Conservation (phyloP, 2,329 filamentous ascomycete genomes). For the Exserohilum rostratum region DNA sequence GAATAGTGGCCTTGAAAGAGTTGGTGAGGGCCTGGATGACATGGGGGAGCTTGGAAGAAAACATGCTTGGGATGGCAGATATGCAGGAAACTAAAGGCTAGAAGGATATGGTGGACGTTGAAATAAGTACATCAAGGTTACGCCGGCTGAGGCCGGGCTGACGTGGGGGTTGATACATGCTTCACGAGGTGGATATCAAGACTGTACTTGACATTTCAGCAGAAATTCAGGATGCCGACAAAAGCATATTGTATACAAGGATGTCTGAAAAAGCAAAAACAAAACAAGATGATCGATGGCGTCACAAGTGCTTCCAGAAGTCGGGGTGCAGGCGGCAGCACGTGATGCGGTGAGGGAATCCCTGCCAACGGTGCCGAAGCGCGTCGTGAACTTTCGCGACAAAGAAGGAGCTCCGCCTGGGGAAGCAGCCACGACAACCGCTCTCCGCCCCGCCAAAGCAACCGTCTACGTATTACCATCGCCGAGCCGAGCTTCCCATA, state of each 20-base stretch:
- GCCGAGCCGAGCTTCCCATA: not conserved
- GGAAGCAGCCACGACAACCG: constrained; percentile 29
- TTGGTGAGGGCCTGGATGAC: not conserved
- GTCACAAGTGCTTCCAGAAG: not conserved
- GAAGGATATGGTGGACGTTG: not conserved
- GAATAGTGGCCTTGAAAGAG: not conserved
- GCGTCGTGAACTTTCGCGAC: constrained; percentile 43
- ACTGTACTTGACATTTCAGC: not conserved
- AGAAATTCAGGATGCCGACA: not conserved
- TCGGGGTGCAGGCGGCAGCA: constrained; percentile 16
- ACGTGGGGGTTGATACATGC: not conserved
- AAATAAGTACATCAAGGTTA: not conserved
- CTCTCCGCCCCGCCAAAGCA: constrained; percentile 1
- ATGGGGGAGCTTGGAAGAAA: not conserved
- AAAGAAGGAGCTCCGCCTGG: constrained; percentile 25
- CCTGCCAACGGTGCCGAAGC: constrained; percentile 32
- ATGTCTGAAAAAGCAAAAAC: not conserved
- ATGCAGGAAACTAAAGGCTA: not conserved
- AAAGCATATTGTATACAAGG: not conserved
- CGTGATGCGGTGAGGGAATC: constrained; percentile 35
- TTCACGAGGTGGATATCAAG: not conserved
- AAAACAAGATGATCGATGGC: not conserved
- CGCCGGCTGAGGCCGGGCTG: not conserved
- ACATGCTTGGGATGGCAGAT: not conserved
- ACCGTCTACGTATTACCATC: not conserved